A percentile compares a stretch with the other conserved stretches of the same genome.
phyloP scores from a whole-genome alignment of 1,284 basidiomycete species.

The Ustilago esculenta region DNA sequence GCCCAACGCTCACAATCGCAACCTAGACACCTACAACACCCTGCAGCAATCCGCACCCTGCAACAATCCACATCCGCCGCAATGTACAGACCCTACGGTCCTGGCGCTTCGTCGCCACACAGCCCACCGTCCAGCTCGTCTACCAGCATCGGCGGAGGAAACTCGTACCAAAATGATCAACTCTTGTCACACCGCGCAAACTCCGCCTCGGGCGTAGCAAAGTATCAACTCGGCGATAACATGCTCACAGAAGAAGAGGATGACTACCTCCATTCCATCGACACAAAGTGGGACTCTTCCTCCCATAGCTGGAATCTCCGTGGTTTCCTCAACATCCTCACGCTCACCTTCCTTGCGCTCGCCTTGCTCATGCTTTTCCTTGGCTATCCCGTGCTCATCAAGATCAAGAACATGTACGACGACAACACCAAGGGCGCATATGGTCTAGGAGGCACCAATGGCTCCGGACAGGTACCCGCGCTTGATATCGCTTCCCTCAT shows the following conservation, averaged over 20 bases:
- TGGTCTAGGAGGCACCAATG: slow-evolving; percentile 76
- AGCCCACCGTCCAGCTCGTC: slow-evolving; percentile 34
- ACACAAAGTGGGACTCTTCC: slow-evolving; percentile 48
- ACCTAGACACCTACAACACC: no score
- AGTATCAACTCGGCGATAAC: slow-evolving; percentile 25
- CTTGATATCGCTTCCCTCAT: slow-evolving; percentile 43
- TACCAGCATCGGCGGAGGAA: slow-evolving; percentile 26
- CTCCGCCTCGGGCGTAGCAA: slow-evolving; percentile 3
- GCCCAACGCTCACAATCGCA: no score
- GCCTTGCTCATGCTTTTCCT: slow-evolving; percentile 62
- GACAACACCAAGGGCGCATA: slow-evolving; percentile 48
- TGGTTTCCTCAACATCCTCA: slow-evolving; percentile 58
- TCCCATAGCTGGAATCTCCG: slow-evolving; percentile 49
- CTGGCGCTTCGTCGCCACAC: slow-evolving; percentile 16
- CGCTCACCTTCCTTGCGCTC: slow-evolving; percentile 50
- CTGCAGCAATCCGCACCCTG: no score
- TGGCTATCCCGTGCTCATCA: slow-evolving; percentile 63
- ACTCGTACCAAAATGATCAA: slow-evolving; percentile 17
- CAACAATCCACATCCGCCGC: no score
- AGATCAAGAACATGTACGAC: slow-evolving; percentile 48
- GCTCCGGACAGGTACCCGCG: slow-evolving; percentile 58
- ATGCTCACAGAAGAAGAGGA: slow-evolving; percentile 49
- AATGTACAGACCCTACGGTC: slow-evolving; percentile 28
- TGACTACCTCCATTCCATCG: slow-evolving; percentile 57
- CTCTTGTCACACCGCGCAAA: slow-evolving; percentile 13